Evolutionary conservation across 2,329 filamentous ascomycete genomes (phyloP).

Genomic region (Ceratocystis albifundus): DNA sequence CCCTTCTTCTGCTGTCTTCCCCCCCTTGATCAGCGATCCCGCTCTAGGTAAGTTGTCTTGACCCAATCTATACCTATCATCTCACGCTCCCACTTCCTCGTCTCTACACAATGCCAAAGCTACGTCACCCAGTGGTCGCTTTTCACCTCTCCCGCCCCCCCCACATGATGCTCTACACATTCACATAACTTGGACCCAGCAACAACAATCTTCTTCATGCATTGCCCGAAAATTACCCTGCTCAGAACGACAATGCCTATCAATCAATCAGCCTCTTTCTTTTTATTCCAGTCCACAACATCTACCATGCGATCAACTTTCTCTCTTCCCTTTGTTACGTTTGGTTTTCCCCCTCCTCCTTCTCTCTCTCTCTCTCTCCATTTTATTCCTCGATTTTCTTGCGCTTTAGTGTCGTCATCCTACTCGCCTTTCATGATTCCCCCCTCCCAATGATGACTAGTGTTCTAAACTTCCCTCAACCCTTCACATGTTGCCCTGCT

Average conservation of each 20-base stretch:
- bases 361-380: not conserved
- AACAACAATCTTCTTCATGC: not conserved
- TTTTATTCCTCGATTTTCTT: constrained; percentile 8
- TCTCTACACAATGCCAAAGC: not conserved
- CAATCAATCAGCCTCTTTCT: not conserved
- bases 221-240: not conserved
- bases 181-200: not conserved
- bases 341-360: constrained; percentile 4
- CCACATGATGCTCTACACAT: not conserved
- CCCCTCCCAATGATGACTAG: constrained; percentile 11
- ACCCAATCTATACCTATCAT: not conserved
- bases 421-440: constrained; percentile 19
- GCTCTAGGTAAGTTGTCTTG: constrained; percentile 39
- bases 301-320: not conserved
- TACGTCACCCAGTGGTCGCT: not conserved
- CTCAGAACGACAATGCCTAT: not conserved
- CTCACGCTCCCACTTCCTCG: not conserved
- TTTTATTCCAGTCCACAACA: not conserved
- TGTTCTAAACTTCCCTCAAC: constrained; percentile 10
- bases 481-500: constrained; percentile 14
- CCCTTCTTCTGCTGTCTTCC: constrained; percentile 37
- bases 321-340: not conserved
- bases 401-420: constrained; percentile 13
- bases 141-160: not conserved
- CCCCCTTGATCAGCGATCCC: constrained; percentile 43